Base-by-base conservation (phyloP, 306 rosid species). In the Betula pendula region DNA sequence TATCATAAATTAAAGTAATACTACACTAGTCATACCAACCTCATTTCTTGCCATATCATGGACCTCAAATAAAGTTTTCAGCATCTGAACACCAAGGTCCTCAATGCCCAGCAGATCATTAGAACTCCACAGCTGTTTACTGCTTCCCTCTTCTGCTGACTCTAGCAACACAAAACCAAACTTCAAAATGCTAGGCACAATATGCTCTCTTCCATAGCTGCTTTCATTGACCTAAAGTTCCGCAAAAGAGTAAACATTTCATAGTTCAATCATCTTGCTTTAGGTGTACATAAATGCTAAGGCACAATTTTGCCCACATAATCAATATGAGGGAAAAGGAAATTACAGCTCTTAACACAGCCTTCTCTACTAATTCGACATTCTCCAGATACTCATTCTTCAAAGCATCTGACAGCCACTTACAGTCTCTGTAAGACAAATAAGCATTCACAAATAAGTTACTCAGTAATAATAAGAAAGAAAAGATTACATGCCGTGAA, bases 41-140 rank as follows among this genome's bases (percentile, higher is more conserved):
- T 84, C 85, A 70, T 81, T 80, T 72, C 85, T 77, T 4, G 80
- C 77, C 80, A 84, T 84, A 45, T 84, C 85, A 51, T 84, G 83
- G 68, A 76, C 82, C 51, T 73, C 83, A 70, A 84, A 84, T 44
- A 84, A 63, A 24, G 71, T 25, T 74, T 65, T 81, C 45, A 81
- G 82, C 82, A 84, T 84, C 77, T 84, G 80, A 62, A 70, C 63
- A 70, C 77, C 83, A 63, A 84, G 88, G 55, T 65, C 82, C 66
- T 81, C 88, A 49, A 81, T 73, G 78, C 88, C 88, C 42, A 81
- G 63, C 31, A 84, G 33, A 73, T 80, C 80, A 74, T 59, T 56
- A 62, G 77, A 60, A 29, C 51, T 71, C 75, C 77, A 50, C 68
- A 71, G 65, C 25, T 77, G 82, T 53, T 74, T 77, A 60, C 14